Percentiles rank a stretch among this genome's conserved stretches.
Conservation (phyloP, 2,329 filamentous ascomycete species). For the Polychaeton citri region DNA sequence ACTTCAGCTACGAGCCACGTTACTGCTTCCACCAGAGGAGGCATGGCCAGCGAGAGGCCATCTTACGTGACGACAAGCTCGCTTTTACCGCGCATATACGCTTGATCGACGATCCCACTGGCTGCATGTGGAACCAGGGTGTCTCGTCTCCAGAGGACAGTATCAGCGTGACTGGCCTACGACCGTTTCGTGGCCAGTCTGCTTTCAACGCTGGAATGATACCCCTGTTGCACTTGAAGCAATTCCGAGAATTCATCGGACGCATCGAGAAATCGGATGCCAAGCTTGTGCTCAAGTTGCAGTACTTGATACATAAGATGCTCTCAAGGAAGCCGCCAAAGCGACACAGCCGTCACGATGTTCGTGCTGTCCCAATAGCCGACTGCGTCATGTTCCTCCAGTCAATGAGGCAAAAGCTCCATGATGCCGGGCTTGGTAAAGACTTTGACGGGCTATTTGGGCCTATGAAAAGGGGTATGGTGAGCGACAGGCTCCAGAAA, state of each 20-base stretch:
- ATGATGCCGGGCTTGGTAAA: not conserved
- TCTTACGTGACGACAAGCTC: constrained; percentile 48
- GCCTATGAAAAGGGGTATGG: not conserved
- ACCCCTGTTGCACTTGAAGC: constrained; percentile 45
- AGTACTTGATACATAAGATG: not conserved
- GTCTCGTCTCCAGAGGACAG: constrained; percentile 1
- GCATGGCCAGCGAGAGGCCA: constrained; percentile 43
- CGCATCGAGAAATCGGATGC: not conserved
- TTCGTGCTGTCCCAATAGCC: not conserved
- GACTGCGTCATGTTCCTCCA: not conserved
- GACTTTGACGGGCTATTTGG: constrained; percentile 12
- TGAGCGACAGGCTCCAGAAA: constrained; percentile 13
- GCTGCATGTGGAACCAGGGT: constrained; percentile 46
- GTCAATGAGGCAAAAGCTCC: not conserved
- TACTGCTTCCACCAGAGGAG: constrained; percentile 45
- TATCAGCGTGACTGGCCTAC: constrained; percentile 40
- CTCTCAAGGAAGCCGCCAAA: not conserved
- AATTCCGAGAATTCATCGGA: constrained; percentile 31
- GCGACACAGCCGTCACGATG: not conserved
- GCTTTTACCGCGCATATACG: constrained; percentile 50
- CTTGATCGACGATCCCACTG: constrained; percentile 46
- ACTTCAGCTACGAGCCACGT: constrained; percentile 43
- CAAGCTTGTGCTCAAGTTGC: not conserved
- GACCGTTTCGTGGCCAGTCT: constrained; percentile 26
- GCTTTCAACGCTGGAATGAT: constrained; percentile 38